These are phyloP conservation scores for Lachnellula arida DNA, from an alignment of 2,329 filamentous ascomycete species.

Conservation along the genomic window DNA sequence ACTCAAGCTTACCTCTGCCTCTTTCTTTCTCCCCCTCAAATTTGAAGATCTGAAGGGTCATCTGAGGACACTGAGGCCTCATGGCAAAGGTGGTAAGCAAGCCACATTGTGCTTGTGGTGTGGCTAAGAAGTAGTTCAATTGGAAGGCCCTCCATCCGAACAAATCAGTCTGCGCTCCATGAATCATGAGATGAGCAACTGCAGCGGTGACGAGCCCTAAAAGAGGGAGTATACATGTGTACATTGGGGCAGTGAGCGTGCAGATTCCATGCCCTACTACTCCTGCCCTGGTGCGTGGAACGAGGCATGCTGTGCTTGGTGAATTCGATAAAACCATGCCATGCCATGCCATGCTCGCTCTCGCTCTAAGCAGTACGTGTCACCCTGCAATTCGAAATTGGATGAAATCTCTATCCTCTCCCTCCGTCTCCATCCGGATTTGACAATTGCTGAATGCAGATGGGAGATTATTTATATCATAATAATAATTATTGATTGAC, in stretches of 20 bases:
- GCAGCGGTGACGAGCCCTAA: too few species aligned
- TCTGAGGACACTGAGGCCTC: background rate
- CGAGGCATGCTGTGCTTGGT: background rate
- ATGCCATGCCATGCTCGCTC: too few species aligned
- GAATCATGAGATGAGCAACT: too few species aligned
- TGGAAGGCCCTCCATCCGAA: background rate
- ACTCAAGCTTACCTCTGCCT: background rate
- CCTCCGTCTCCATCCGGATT: conserved; percentile 6
- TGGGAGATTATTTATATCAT: too few species aligned
- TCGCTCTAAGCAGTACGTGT: conserved; percentile 16
- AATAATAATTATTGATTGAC: too few species aligned
- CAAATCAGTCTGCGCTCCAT: too few species aligned
- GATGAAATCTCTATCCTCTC: background rate
- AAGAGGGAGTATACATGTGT: too few species aligned
- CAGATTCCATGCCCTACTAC: too few species aligned
- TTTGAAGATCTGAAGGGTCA: conserved; percentile 1
- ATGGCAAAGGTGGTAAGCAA: background rate
- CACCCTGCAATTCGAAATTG: conserved; percentile 20
- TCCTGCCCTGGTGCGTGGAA: too few species aligned
- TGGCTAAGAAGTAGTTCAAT: too few species aligned
- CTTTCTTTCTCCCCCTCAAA: background rate
- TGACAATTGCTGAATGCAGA: background rate
- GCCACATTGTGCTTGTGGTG: too few species aligned
- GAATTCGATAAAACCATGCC: background rate
- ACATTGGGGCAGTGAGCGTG: too few species aligned